Conservation (phyloP, 1,284 basidiomycete species). For the Xerocomus nothofagi region DNA sequence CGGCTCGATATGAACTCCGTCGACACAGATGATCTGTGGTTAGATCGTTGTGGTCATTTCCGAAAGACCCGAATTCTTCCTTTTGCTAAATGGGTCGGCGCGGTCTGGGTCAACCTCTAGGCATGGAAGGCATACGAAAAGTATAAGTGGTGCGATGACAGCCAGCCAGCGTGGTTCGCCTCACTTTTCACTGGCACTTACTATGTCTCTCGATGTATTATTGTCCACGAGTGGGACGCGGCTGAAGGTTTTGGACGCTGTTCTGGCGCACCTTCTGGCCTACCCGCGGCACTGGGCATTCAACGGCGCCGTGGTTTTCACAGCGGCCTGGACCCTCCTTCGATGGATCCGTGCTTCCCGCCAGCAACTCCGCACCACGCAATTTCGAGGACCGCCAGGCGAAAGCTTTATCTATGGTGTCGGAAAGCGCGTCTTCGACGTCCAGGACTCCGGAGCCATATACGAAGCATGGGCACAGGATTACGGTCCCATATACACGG, state of each 20-base stretch:
- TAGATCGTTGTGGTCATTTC: no score
- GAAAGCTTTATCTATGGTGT: slow-evolving; percentile 16
- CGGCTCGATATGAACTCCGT: no score
- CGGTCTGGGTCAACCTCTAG: no score
- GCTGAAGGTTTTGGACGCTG: neutral
- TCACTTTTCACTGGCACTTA: neutral
- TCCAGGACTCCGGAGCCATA: slow-evolving; percentile 3
- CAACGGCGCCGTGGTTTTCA: neutral
- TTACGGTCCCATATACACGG: slow-evolving; percentile 2
- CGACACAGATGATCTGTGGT: no score
- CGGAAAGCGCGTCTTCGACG: neutral
- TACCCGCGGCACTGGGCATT: neutral
- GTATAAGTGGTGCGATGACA: no score
- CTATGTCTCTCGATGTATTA: neutral
- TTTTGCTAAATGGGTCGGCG: no score
- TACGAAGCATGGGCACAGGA: slow-evolving; percentile 18
- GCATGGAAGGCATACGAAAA: neutral
- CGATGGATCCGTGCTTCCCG: neutral
- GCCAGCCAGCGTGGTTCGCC: neutral
- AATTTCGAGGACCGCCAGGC: slow-evolving; percentile 17
- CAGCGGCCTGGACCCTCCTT: neutral
- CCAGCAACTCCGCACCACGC: slow-evolving; percentile 11
- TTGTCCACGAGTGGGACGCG: neutral
- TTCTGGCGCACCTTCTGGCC: neutral
- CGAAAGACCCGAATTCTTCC: no score